Percentiles rank a stretch among this genome's conserved stretches.
These are phyloP conservation scores for Macadamia tetraphylla DNA, from an alignment of 164 flowering plant species.

Conservation along the genomic window DNA sequence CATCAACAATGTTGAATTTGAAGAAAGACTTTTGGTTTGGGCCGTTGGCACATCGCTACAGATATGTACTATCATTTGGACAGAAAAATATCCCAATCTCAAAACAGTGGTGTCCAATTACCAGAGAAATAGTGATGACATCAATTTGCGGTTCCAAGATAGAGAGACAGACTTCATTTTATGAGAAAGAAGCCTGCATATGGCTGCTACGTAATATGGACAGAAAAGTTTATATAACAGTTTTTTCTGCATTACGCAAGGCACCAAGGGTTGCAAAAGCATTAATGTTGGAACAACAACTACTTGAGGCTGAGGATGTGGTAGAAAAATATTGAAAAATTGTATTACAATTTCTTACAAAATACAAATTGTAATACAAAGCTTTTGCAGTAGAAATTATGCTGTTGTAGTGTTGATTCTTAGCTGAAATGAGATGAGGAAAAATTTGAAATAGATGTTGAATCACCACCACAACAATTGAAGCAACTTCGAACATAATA, in stretches of 20 bases:
- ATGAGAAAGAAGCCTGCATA: conserved; percentile 8
- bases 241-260: conserved; percentile 15
- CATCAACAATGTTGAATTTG: neutral
- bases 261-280: conserved; percentile 16
- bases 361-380: no score
- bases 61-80: conserved; percentile 3
- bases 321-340: no score
- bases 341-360: no score
- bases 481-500: no score
- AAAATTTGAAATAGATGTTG: no score
- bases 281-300: neutral
- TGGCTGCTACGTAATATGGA: conserved; percentile 17
- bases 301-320: neutral
- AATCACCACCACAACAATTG: no score
- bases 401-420: no score
- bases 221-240: neutral
- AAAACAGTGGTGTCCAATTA: no score
- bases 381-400: no score
- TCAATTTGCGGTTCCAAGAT: conserved; percentile 8
- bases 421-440: no score
- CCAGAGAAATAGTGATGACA: conserved; percentile 12
- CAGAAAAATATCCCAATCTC: neutral
- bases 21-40: neutral
- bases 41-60: conserved; percentile 15
- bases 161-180: neutral